Conservation (phyloP, 176 grass and related monocot genomes). For the Oryza coarctata region DNA sequence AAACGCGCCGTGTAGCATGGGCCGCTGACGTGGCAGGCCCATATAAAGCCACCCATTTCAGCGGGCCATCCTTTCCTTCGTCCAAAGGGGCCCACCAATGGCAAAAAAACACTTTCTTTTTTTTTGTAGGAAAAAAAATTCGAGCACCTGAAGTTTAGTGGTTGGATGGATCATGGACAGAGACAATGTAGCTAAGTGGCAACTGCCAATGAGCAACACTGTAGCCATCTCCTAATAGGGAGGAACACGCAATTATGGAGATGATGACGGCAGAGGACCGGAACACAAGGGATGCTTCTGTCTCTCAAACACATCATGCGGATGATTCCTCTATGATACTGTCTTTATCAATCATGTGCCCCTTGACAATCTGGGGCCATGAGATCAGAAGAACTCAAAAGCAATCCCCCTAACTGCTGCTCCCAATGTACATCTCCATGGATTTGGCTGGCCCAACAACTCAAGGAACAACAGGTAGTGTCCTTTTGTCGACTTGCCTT, state of each 20-base stretch:
- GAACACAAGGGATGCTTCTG: slow-evolving; percentile 36
- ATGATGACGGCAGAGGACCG: neutral
- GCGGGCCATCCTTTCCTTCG: too few relatives aligned
- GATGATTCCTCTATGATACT: neutral
- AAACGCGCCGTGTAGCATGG: neutral
- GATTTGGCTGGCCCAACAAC: neutral
- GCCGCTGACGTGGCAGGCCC: neutral
- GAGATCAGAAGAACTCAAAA: neutral
- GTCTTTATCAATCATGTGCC: slow-evolving; percentile 15
- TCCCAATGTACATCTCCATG: neutral
- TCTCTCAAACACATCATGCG: slow-evolving; percentile 9
- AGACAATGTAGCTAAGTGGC: neutral
- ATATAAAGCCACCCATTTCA: neutral
- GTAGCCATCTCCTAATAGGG: neutral
- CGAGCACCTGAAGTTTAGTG: neutral
- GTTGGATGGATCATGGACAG: neutral
- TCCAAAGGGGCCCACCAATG: too few relatives aligned
- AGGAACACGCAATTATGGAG: neutral
- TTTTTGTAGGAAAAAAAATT: neutral
- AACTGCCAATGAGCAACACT: neutral
- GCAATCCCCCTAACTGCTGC: neutral
- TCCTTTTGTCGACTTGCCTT: neutral
- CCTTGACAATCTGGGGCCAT: slow-evolving; percentile 17
- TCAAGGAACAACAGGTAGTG: neutral
- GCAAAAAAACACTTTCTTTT: too few relatives aligned